These are phyloP conservation scores for Cordyceps militaris DNA, from an alignment of 2,329 filamentous ascomycete species.

Conservation along the genomic window DNA sequence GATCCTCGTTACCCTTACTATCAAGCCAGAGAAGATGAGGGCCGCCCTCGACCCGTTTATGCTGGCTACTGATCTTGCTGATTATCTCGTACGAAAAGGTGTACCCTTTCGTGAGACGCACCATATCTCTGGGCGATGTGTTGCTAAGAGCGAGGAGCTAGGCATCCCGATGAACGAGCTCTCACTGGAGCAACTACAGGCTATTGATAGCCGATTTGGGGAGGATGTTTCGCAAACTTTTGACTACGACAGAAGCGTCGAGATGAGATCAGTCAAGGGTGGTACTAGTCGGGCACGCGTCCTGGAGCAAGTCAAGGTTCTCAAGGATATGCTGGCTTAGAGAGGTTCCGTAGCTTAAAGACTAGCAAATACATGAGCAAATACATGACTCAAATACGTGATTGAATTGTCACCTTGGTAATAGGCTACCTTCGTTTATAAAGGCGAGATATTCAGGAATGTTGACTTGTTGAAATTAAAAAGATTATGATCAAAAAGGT, in stretches of 20 bases:
- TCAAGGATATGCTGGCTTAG: conserved; percentile 28
- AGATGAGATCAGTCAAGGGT: conserved; percentile 66
- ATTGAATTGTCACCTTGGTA: too few relatives aligned
- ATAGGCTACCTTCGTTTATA: too few relatives aligned
- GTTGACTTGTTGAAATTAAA: too few relatives aligned
- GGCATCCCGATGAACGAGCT: conserved; percentile 64
- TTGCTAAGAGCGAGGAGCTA: conserved; percentile 59
- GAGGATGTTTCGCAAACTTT: conserved; percentile 65
- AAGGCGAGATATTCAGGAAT: too few relatives aligned
- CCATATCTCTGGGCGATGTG: conserved; percentile 66
- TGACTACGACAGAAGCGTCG: conserved; percentile 73
- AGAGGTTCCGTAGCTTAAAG: too few relatives aligned
- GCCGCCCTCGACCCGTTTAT: conserved; percentile 75
- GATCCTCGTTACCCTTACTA: conserved; percentile 65
- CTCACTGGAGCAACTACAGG: conserved; percentile 57
- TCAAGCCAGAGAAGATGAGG: conserved; percentile 68
- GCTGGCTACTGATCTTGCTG: conserved; percentile 66
- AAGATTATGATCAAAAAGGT: too few relatives aligned
- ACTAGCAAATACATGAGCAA: too few relatives aligned
- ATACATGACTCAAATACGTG: too few relatives aligned
- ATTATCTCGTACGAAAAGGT: conserved; percentile 57
- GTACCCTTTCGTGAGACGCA: conserved; percentile 77
- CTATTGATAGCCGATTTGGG: conserved; percentile 61
- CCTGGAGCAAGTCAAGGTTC: conserved; percentile 50
- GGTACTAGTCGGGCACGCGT: conserved; percentile 49